A percentile compares a stretch with the other conserved stretches of the same genome.
Evolutionary conservation across 371 early-diverging fungal genomes (phyloP).

Genomic region (Hamiltosporidium tvaerminnensis): DNA sequence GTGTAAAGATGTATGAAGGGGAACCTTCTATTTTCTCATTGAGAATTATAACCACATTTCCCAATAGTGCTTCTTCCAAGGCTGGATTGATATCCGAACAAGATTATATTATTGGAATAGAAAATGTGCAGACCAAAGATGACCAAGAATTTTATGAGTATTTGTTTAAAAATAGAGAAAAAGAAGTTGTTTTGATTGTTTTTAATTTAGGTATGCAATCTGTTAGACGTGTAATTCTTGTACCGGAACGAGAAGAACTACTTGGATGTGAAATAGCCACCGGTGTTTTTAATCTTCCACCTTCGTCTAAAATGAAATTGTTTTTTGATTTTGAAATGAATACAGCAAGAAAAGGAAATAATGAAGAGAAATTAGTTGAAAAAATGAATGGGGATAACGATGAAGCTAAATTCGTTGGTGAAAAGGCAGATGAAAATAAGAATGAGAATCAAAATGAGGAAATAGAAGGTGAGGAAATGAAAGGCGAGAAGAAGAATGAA

Average conservation of each 20-base stretch:
- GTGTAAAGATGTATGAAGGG: conserved; percentile 22
- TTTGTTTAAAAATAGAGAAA: conserved; percentile 19
- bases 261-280: conserved; percentile 36
- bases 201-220: conserved; percentile 27
- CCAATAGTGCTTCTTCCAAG: conserved; percentile 25
- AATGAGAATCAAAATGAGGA: not conserved
- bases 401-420: not conserved
- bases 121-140: conserved; percentile 10
- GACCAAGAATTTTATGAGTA: conserved; percentile 16
- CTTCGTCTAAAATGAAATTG: no score
- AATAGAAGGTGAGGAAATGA: not conserved
- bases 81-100: conserved; percentile 21
- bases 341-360: no score
- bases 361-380: no score
- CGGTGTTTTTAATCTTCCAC: conserved; percentile 32
- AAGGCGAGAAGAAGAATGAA: conserved; percentile 7
- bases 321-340: no score
- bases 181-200: conserved; percentile 16
- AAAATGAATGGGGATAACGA: no score
- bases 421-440: conserved; percentile 6
- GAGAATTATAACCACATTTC: conserved; percentile 23
- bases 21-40: conserved; percentile 18
- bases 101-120: conserved; percentile 43
- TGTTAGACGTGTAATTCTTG: conserved; percentile 27
- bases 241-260: conserved; percentile 15